phyloP scores from a whole-genome alignment of 768 basidiomycete genomes.

The Lactarius tabidus region DNA sequence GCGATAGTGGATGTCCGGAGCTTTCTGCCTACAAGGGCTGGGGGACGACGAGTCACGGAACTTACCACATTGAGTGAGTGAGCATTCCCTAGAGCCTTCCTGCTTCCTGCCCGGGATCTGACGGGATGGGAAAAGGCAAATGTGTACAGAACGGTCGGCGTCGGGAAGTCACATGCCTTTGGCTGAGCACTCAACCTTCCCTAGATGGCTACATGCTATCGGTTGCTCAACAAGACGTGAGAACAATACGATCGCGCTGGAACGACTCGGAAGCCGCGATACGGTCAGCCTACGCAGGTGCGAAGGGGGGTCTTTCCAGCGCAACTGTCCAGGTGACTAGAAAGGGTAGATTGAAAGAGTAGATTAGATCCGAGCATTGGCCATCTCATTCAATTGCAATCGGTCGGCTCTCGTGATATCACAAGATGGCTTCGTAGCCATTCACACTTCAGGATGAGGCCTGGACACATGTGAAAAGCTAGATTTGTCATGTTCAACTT shows the following conservation, averaged over 20 bases:
- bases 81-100: neutral
- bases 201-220: slow-evolving; percentile 10
- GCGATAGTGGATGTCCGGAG: slow-evolving; percentile 11
- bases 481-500: slow-evolving; percentile 7
- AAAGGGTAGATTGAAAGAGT: neutral
- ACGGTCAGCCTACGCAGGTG: slow-evolving; percentile 1
- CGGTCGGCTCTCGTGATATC: neutral
- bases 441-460: neutral
- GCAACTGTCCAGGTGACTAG: neutral
- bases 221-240: neutral
- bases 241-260: slow-evolving; percentile 4
- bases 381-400: neutral
- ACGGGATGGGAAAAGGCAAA: slow-evolving; percentile 10
- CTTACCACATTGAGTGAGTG: neutral
- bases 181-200: neutral
- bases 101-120: neutral
- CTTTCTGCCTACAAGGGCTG: slow-evolving; percentile 5
- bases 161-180: slow-evolving; percentile 4
- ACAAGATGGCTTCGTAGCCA: neutral
- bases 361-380: neutral
- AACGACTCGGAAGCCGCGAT: slow-evolving; percentile 13
- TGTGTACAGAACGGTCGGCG: neutral
- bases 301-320: neutral
- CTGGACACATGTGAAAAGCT: neutral
- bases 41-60: neutral